These are phyloP conservation scores for Ceratopteris richardii DNA, from an alignment of 75 land plant species.

Conservation along the genomic window DNA sequence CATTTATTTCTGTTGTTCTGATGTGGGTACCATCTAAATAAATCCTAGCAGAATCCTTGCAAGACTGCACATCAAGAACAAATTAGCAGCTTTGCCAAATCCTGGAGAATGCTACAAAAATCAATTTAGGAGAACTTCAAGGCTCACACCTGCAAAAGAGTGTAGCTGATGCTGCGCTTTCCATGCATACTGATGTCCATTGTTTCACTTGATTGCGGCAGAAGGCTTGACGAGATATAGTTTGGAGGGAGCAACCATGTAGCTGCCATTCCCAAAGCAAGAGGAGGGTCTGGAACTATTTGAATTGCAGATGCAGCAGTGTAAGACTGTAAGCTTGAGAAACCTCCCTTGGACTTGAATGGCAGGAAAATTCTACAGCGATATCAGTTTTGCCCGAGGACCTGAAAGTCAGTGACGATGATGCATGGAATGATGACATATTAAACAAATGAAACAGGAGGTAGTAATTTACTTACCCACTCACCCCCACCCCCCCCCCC, in stretches of 20 bases:
- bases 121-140: too few species aligned
- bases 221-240: slow-evolving; percentile 54
- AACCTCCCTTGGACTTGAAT: slow-evolving; percentile 27
- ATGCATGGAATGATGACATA: too few species aligned
- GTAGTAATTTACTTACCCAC: too few species aligned
- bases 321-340: slow-evolving; percentile 29
- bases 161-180: slow-evolving; percentile 30
- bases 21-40: slow-evolving; percentile 49
- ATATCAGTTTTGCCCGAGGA: slow-evolving; percentile 73
- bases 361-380: slow-evolving; percentile 65
- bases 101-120: too few species aligned
- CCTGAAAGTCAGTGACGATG: slow-evolving; percentile 31
- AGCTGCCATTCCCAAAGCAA: slow-evolving; percentile 64
- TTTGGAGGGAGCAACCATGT: slow-evolving; percentile 88
- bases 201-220: slow-evolving; percentile 49
- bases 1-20: slow-evolving; percentile 53
- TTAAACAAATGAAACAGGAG: too few species aligned
- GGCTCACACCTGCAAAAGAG: slow-evolving; percentile 39
- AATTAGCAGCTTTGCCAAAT: too few species aligned
- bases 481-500: too few species aligned
- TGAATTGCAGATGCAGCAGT: slow-evolving; percentile 41
- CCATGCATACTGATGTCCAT: background rate
- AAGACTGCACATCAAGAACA: slow-evolving; percentile 16
- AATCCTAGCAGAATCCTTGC: slow-evolving; percentile 25
- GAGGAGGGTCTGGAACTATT: slow-evolving; percentile 78